Evolutionary conservation across 2,329 filamentous ascomycete genomes (phyloP).

Genomic region (Phaeosphaeriaceae sp.): DNA sequence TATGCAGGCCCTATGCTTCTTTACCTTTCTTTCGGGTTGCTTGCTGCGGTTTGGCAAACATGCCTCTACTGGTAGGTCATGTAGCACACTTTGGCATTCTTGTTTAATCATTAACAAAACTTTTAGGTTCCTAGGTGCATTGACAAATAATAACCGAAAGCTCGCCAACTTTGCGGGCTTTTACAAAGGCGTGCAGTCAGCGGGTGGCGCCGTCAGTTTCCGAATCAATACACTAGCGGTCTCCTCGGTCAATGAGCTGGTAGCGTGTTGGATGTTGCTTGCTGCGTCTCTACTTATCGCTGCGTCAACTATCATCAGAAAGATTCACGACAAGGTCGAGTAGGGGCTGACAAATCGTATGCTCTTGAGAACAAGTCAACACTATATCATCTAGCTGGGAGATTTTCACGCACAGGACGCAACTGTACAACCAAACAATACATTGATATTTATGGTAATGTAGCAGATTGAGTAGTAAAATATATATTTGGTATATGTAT

Average conservation of each 20-base stretch:
- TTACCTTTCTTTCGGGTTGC: neutral
- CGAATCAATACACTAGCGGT: neutral
- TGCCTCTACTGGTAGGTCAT: neutral
- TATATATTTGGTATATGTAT: conserved; percentile 4
- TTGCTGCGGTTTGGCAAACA: neutral
- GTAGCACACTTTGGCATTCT: neutral
- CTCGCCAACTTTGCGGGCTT: neutral
- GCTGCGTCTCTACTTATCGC: neutral
- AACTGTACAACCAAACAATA: too few species aligned
- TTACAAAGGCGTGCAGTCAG: neutral
- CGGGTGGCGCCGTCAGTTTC: neutral
- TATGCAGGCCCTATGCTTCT: neutral
- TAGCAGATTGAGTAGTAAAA: too few species aligned
- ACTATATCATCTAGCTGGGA: too few species aligned
- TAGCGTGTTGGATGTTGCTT: neutral
- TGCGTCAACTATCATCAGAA: neutral
- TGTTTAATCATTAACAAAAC: neutral
- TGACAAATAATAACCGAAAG: neutral
- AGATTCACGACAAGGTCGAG: neutral
- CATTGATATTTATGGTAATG: too few species aligned
- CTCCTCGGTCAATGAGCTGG: neutral
- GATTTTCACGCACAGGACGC: too few species aligned
- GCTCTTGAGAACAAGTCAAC: neutral
- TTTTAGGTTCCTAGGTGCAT: neutral
- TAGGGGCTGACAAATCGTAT: neutral